Percentiles rank a stretch among this genome's conserved stretches.
Conservation (phyloP, 2,329 filamentous ascomycete species). For the Aureobasidium sp. region DNA sequence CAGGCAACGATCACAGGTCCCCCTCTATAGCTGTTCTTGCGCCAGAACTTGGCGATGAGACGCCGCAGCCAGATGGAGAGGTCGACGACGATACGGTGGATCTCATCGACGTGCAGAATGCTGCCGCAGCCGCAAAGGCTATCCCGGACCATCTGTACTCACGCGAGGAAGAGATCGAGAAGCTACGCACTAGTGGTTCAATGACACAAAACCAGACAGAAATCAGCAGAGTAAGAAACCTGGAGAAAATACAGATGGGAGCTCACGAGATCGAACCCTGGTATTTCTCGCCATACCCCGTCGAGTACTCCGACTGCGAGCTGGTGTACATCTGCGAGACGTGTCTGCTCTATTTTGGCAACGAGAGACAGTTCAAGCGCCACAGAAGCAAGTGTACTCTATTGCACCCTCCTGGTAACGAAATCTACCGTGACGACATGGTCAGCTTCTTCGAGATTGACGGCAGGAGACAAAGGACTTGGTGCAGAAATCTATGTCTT, state of each 20-base stretch:
- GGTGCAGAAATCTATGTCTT: constrained; percentile 92
- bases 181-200: constrained; percentile 84
- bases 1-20: constrained; percentile 55
- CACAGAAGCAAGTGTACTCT: constrained; percentile 87
- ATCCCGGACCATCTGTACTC: constrained; percentile 52
- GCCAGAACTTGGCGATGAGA: constrained; percentile 42
- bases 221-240: constrained; percentile 89
- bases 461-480: constrained; percentile 85
- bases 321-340: constrained; percentile 97
- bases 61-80: constrained; percentile 46
- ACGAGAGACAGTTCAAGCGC: constrained; percentile 71
- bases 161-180: constrained; percentile 90
- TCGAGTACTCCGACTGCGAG: constrained; percentile 79
- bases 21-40: constrained; percentile 36
- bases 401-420: constrained; percentile 90
- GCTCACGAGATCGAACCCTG: constrained; percentile 88
- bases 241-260: constrained; percentile 91
- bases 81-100: constrained; percentile 46
- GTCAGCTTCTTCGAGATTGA: constrained; percentile 98
- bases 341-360: constrained; percentile 84
- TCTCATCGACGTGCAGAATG: constrained; percentile 46
- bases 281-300: constrained; percentile 98
- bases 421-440: constrained; percentile 92
- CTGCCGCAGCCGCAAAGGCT: constrained; percentile 48
- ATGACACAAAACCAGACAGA: constrained; percentile 99